Conservation (phyloP, 2,329 filamentous ascomycete species). For the Aspergillus sp. region DNA sequence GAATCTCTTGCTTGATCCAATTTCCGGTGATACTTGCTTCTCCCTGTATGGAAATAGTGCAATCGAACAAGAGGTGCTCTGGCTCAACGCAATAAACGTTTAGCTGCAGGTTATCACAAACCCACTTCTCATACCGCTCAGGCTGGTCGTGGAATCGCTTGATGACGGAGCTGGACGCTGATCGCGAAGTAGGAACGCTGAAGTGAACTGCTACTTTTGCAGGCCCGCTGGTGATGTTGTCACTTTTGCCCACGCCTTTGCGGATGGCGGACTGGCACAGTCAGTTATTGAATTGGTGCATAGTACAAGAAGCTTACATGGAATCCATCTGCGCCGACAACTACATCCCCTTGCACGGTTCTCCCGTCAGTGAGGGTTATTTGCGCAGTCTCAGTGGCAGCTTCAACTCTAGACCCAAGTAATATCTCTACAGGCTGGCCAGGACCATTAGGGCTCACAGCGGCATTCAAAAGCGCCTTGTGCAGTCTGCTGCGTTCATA, state of each 20-base stretch:
- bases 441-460: neutral
- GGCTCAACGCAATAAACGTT: neutral
- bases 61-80: neutral
- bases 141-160: neutral
- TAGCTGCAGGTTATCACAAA: neutral
- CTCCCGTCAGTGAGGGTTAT: neutral
- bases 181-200: neutral
- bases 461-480: neutral
- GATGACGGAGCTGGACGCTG: too few species aligned
- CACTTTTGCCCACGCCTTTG: neutral
- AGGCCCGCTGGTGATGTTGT: neutral
- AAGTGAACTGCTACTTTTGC: neutral
- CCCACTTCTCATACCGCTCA: neutral
- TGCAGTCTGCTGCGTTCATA: neutral
- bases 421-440: neutral
- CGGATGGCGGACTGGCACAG: neutral
- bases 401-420: neutral
- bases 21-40: neutral
- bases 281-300: neutral
- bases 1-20: neutral
- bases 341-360: constrained; percentile 13
- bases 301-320: neutral
- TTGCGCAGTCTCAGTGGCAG: neutral
- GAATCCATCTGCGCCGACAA: neutral
- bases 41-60: neutral